Base-by-base conservation (phyloP, 768 basidiomycete genomes). In the Leucosporidium scottii region DNA sequence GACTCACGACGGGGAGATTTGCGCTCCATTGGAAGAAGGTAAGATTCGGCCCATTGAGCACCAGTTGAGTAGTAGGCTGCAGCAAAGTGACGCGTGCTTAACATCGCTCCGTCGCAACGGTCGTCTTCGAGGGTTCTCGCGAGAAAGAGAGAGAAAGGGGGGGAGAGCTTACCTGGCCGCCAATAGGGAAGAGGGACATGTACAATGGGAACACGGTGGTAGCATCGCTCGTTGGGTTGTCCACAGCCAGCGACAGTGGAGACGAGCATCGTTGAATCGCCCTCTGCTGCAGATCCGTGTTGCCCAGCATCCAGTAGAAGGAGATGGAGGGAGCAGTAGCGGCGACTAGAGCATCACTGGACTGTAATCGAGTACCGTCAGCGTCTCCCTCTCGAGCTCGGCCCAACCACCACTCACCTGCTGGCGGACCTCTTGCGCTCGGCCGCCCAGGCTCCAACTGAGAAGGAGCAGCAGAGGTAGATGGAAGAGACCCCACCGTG, bases 281-380 rank as follows among this genome's bases (percentile, higher is more conserved):
- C 13, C 21, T 23, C 50, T 51, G 13, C 3, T 39, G 4, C 23
- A 65, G 64, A 44, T 71, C 30, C 55, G 15, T 28, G 31, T 3
- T 10, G 50, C 17, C 27, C 1, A 66, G 65, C 0, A 20, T 5
- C 70, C 70, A 71, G 58, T 62, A 71, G 59, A 67, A 67, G 7
- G 61, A 31, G 61, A 71, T 65, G 0, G 69, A 27, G 3, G 69
- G 66, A 2, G 54, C 31, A 31, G 28, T 25, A 13, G 55, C n/a
- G 15, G 17, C 49, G 4, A 25, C 4, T 25, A 20, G 31, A 58
- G 31, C 57, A 17, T 34, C 28, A 13, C 17, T 21, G 36, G 23
- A 13, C 8, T 21, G 57, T 13, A 17, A 48, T 2, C 10, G 58
- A 23, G 36, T 5, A 5, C 23, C 23, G 3, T 27, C 34, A 59